Conservation (phyloP, 208 protist genomes). For the Trypanosoma vivax region DNA sequence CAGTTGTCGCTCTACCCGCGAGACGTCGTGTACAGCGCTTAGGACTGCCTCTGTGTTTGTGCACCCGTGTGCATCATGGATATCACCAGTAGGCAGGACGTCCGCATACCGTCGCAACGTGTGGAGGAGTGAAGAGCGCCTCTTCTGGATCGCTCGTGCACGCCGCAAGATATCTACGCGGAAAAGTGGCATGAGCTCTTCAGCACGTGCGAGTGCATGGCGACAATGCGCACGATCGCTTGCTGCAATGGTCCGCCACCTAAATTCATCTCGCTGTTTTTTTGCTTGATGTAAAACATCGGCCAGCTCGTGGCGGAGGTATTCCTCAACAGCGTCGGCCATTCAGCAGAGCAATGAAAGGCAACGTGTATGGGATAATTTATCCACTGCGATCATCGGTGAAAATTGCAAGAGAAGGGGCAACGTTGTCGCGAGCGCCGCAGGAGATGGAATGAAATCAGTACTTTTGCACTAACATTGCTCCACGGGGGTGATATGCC, state of each 20-base stretch:
- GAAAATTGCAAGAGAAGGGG: too few species aligned
- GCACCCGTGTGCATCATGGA: not conserved
- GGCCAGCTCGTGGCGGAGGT: conserved; percentile 11
- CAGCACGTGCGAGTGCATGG: conserved; percentile 11
- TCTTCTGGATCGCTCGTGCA: conserved; percentile 26
- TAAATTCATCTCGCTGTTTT: conserved; percentile 3
- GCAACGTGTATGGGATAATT: too few species aligned
- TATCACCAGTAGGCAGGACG: not conserved
- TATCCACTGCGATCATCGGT: too few species aligned
- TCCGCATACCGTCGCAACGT: conserved; percentile 22
- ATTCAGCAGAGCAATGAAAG: not conserved
- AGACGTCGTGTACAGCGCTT: conserved; percentile 5
- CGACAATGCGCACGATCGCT: conserved; percentile 11
- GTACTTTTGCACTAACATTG: too few species aligned
- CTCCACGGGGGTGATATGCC: too few species aligned
- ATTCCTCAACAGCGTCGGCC: not conserved
- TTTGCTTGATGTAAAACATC: conserved; percentile 4
- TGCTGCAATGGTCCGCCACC: not conserved
- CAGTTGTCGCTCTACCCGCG: conserved; percentile 19
- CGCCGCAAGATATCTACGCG: conserved; percentile 20
- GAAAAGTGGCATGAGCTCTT: conserved; percentile 8
- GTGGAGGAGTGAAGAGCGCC: conserved; percentile 26
- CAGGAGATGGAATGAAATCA: too few species aligned
- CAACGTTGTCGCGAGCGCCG: too few species aligned
- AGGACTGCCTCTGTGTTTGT: conserved; percentile 12